Percentiles rank a stretch among this genome's conserved stretches.
Conservation (phyloP, 2,329 filamentous ascomycete species). For the Fusarium sp. region DNA sequence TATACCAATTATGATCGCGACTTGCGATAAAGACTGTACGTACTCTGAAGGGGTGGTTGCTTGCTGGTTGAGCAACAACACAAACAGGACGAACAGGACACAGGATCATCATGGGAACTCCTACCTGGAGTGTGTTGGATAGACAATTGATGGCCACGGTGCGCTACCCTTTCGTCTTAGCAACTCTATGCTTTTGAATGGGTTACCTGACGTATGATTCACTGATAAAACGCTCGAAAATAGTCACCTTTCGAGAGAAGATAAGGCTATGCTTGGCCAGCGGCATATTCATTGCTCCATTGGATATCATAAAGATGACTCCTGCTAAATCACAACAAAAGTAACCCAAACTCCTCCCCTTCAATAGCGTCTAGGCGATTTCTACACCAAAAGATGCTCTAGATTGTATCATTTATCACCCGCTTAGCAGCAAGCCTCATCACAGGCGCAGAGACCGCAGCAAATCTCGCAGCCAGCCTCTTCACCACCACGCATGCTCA, state of each 20-base stretch:
- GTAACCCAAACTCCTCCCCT: slow-evolving; percentile 24
- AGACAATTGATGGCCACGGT: background rate
- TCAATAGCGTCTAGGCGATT: background rate
- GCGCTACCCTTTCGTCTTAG: background rate
- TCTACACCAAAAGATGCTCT: background rate
- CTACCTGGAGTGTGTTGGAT: background rate
- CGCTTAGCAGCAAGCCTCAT: slow-evolving; percentile 53
- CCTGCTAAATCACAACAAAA: background rate
- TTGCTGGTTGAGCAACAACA: background rate
- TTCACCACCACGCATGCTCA: slow-evolving; percentile 55
- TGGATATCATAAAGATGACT: slow-evolving; percentile 2
- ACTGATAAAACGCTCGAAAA: background rate
- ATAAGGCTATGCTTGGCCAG: background rate
- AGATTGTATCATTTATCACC: background rate
- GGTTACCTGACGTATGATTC: too few species aligned
- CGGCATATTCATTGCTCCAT: slow-evolving; percentile 1
- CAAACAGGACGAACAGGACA: background rate
- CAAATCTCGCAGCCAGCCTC: slow-evolving; percentile 57
- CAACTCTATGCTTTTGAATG: background rate
- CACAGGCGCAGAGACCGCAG: slow-evolving; percentile 56
- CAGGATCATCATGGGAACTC: background rate
- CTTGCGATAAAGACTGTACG: background rate
- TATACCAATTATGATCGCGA: background rate
- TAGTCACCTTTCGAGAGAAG: background rate
- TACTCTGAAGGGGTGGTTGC: background rate